These are phyloP conservation scores for Phytophthora sansomeana DNA, from an alignment of 352 stramenopile genomes.

Conservation along the genomic window DNA sequence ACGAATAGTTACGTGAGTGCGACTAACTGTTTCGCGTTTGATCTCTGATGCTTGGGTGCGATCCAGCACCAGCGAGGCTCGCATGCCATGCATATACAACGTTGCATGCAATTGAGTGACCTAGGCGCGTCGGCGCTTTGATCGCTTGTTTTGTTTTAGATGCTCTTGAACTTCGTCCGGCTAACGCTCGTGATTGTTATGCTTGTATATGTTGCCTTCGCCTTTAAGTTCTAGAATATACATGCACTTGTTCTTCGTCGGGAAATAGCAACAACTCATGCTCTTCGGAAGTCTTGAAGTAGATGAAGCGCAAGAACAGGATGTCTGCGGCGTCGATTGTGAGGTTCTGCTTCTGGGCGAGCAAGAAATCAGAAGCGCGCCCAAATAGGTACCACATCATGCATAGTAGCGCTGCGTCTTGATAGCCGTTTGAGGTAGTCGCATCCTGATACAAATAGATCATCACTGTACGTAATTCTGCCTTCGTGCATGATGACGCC, in stretches of 20 bases:
- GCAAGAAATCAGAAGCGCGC: slow-evolving; percentile 29
- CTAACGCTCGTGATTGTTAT: slow-evolving; percentile 9
- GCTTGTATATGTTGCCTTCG: not conserved
- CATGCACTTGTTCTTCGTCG: slow-evolving; percentile 6
- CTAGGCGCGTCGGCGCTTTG: not conserved
- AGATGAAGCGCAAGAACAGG: slow-evolving; percentile 28
- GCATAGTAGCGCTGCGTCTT: slow-evolving; percentile 28
- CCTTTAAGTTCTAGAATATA: slow-evolving; percentile 15
- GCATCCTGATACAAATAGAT: slow-evolving; percentile 18
- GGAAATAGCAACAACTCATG: slow-evolving; percentile 41
- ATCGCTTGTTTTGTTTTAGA: slow-evolving; percentile 16
- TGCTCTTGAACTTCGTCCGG: slow-evolving; percentile 3
- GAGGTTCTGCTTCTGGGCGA: slow-evolving; percentile 32
- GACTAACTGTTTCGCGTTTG: slow-evolving; percentile 1
- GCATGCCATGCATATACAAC: slow-evolving; percentile 11
- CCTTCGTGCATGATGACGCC: slow-evolving; percentile 8
- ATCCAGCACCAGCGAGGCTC: not conserved
- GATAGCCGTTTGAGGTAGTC: slow-evolving; percentile 17
- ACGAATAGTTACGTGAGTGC: slow-evolving; percentile 8
- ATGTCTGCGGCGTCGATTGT: slow-evolving; percentile 17
- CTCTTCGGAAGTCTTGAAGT: slow-evolving; percentile 40
- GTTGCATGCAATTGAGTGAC: slow-evolving; percentile 7
- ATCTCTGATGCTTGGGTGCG: not conserved
- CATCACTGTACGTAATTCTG: slow-evolving; percentile 16
- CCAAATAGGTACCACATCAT: slow-evolving; percentile 45